phyloP scores from a whole-genome alignment of 2,329 filamentous ascomycete genomes.

The Epichloe elymi region DNA sequence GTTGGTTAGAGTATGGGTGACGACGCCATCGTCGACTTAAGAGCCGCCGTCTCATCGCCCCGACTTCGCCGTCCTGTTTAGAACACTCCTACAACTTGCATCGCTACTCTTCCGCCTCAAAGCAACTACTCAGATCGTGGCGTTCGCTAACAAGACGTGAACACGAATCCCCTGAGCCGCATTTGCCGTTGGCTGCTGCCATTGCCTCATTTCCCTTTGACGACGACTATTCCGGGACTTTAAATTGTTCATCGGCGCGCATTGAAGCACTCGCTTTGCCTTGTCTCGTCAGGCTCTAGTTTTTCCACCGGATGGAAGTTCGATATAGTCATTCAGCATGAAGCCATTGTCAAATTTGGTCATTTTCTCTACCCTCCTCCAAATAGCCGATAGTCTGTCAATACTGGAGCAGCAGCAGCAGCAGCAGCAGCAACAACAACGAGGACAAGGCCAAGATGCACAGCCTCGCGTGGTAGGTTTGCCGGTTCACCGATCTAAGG shows the following conservation, averaged over 20 bases:
- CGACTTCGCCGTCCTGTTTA: background rate
- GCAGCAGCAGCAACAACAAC: background rate
- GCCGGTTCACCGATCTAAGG: conserved; percentile 23
- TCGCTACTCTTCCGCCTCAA: background rate
- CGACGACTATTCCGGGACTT: background rate
- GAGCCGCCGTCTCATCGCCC: background rate
- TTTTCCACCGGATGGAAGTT: background rate
- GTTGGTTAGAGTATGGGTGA: background rate
- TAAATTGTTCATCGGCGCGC: background rate
- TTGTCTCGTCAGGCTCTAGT: background rate
- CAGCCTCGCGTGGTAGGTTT: conserved; percentile 33
- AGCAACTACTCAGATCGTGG: background rate
- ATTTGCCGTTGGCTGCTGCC: background rate
- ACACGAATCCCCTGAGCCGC: conserved; percentile 1
- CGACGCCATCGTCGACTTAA: background rate
- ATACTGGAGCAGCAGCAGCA: conserved; percentile 9
- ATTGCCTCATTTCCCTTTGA: background rate
- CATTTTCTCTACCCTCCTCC: conserved; percentile 1
- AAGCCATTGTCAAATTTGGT: conserved; percentile 18
- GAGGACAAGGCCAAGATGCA: conserved; percentile 15
- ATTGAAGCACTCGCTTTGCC: background rate
- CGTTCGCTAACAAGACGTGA: background rate
- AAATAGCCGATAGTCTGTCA: conserved; percentile 11
- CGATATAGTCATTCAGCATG: conserved; percentile 18
- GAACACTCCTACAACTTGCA: background rate